phyloP scores from a whole-genome alignment of 129 eudicot genomes.

The Helianthus tuberosus region DNA sequence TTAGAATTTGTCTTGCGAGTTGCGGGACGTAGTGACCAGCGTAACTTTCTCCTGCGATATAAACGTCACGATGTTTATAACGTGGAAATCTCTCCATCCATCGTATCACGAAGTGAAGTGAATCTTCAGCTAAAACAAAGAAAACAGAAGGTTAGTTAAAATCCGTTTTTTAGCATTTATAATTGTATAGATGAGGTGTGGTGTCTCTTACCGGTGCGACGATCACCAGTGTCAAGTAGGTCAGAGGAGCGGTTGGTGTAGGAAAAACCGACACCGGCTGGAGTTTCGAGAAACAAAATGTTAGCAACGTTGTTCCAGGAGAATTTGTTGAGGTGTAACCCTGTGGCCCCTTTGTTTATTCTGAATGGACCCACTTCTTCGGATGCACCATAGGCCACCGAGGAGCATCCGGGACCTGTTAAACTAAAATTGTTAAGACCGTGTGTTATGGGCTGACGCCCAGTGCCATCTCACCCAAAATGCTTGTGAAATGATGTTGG shows the following conservation, averaged over 20 bases:
- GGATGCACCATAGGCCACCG: constrained; percentile 98
- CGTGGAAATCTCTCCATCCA: constrained; percentile 98
- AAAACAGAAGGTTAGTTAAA: not conserved
- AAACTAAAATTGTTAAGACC: not conserved
- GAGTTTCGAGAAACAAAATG: constrained; percentile 87
- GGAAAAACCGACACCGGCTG: constrained; percentile 99
- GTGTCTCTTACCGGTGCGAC: constrained; percentile 68
- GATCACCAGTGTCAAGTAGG: constrained; percentile 84
- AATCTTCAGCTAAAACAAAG: constrained; percentile 69
- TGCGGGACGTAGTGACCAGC: constrained; percentile 99
- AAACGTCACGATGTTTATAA: constrained; percentile 66
- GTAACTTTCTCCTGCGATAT: constrained; percentile 89
- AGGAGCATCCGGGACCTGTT: constrained; percentile 96
- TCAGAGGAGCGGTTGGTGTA: constrained; percentile 83
- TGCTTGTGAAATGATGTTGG: too few relatives aligned
- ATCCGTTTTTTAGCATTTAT: not conserved
- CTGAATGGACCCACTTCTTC: constrained; percentile 96
- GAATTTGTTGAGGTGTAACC: constrained; percentile 74
- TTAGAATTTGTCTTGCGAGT: constrained; percentile 63
- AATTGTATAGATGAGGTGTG: not conserved
- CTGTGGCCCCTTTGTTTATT: constrained; percentile 70
- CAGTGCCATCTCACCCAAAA: too few relatives aligned
- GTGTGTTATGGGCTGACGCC: too few relatives aligned
- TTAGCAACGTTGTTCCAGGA: constrained; percentile 90
- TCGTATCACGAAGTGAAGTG: constrained; percentile 60